phyloP scores from a whole-genome alignment of 192 early-diverging fungal genomes.

The Gamsiella multidivaricata region DNA sequence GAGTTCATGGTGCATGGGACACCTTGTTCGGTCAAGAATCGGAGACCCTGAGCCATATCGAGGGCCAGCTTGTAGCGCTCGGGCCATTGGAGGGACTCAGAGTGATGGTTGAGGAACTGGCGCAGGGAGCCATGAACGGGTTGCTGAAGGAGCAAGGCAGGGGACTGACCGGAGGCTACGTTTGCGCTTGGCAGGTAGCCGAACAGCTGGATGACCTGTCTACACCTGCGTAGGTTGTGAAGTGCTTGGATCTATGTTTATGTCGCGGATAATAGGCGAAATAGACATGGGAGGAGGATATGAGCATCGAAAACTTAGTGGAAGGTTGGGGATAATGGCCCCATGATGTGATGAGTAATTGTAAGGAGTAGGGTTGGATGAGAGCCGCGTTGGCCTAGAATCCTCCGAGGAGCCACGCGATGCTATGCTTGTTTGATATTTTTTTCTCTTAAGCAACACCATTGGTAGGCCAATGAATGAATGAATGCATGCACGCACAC shows the following conservation, averaged over 20 bases:
- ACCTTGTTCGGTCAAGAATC: constrained; percentile 15
- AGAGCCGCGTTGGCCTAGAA: too few species aligned
- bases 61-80: constrained; percentile 41
- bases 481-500: too few species aligned
- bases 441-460: too few species aligned
- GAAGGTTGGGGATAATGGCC: too few species aligned
- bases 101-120: constrained; percentile 34
- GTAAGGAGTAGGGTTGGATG: too few species aligned
- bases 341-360: too few species aligned
- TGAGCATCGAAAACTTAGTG: not conserved
- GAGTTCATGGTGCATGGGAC: constrained; percentile 41
- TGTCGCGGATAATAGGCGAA: not conserved
- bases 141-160: constrained; percentile 45
- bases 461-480: too few species aligned
- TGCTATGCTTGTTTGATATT: too few species aligned
- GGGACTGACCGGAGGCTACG: constrained; percentile 30
- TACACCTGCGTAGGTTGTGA: constrained; percentile 31
- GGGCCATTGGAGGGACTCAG: constrained; percentile 38
- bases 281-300: too few species aligned
- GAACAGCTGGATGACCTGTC: constrained; percentile 46
- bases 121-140: constrained; percentile 36
- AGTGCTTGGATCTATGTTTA: constrained; percentile 41
- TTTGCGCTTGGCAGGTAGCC: constrained; percentile 45
- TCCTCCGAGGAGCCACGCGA: too few species aligned
- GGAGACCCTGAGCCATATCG: constrained; percentile 46